A percentile compares a stretch with the other conserved stretches of the same genome.
Conservation (phyloP, 1,139 yeast species). For the Suhomyces bribrorum region DNA sequence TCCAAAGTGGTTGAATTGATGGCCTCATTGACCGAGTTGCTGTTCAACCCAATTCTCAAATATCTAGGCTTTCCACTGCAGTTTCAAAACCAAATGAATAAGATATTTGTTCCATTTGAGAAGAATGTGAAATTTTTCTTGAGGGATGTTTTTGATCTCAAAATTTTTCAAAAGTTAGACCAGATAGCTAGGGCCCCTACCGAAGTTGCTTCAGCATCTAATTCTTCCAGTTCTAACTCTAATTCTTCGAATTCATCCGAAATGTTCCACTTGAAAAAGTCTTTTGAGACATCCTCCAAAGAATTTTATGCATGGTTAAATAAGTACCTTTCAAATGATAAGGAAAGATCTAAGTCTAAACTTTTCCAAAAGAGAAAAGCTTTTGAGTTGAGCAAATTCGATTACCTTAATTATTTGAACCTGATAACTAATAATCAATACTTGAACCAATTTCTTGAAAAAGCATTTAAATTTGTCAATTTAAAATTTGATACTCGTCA, state of each 20-base stretch:
- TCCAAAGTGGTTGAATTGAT: constrained; percentile 27
- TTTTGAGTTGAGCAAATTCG: constrained; percentile 71
- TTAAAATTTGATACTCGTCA: constrained; percentile 19
- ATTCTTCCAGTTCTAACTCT: constrained; percentile 2
- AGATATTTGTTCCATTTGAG: constrained; percentile 37
- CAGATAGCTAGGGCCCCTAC: constrained; percentile 4
- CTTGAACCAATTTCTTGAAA: constrained; percentile 42
- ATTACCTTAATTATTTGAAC: constrained; percentile 65
- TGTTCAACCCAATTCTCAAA: constrained; percentile 15
- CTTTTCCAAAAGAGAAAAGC: constrained; percentile 56
- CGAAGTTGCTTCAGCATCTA: constrained; percentile 3
- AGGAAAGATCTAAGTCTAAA: constrained; percentile 62
- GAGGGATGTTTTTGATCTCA: constrained; percentile 33
- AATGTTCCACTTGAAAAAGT: constrained; percentile 38
- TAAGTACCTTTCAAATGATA: constrained; percentile 66
- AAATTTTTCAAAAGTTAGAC: constrained; percentile 28
- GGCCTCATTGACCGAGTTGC: constrained; percentile 21
- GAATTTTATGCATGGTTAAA: constrained; percentile 77
- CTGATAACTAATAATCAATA: constrained; percentile 57
- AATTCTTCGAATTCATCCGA: constrained; percentile 13
- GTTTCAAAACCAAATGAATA: constrained; percentile 15
- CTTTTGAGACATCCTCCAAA: constrained; percentile 70
- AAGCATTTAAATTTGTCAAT: constrained; percentile 38
- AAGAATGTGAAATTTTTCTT: constrained; percentile 33
- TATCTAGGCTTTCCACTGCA: constrained; percentile 16